Conservation (phyloP, 768 basidiomycete species). For the Suillus subaureus region DNA sequence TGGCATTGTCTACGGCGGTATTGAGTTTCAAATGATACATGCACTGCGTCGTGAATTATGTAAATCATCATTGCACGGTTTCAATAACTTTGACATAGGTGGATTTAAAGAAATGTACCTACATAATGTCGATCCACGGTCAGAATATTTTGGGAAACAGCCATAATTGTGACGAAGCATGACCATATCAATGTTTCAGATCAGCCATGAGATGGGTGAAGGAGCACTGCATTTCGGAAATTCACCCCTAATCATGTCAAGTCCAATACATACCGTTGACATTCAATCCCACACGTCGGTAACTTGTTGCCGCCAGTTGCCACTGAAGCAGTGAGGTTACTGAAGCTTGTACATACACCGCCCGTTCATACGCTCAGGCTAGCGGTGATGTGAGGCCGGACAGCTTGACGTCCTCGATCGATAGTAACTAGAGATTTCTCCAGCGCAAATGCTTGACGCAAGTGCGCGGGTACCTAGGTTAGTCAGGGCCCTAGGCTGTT, state of each 20-base stretch:
- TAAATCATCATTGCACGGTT: not conserved
- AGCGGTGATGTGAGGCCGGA: not conserved
- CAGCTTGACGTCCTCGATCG: too few relatives aligned
- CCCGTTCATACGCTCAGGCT: not conserved
- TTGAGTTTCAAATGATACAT: not conserved
- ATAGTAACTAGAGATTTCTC: too few relatives aligned
- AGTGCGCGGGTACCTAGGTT: not conserved
- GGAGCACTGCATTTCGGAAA: not conserved
- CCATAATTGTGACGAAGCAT: not conserved
- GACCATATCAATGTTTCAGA: not conserved
- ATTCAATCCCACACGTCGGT: not conserved
- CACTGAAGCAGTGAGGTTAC: not conserved
- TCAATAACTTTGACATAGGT: not conserved
- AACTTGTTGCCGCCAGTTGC: not conserved
- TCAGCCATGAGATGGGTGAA: too few relatives aligned
- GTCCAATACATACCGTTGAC: not conserved
- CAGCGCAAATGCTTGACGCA: not conserved
- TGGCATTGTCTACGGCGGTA: not conserved
- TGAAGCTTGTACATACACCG: not conserved
- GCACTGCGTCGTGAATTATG: not conserved
- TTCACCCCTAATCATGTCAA: not conserved
- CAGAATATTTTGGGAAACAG: not conserved
- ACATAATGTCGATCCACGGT: not conserved
- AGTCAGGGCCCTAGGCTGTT: not conserved
- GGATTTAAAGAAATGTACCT: not conserved